Percentiles rank a stretch among this genome's conserved stretches.
These are phyloP conservation scores for Berkeleyomyces basicola DNA, from an alignment of 2,329 filamentous ascomycete species.

Conservation along the genomic window DNA sequence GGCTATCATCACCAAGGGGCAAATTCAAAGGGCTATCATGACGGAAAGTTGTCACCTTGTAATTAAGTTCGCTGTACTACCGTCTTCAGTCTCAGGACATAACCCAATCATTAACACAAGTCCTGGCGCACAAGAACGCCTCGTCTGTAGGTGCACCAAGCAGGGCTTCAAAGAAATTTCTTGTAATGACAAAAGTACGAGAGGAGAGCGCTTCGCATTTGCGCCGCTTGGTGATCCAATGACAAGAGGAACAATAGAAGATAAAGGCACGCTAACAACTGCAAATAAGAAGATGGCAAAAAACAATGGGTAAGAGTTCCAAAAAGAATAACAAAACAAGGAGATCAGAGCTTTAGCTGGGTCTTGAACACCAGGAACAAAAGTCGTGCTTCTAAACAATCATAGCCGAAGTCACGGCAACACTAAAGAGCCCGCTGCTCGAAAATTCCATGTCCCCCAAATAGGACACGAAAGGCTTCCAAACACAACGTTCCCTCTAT, in stretches of 20 bases:
- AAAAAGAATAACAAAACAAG: constrained; percentile 15
- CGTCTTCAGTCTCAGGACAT: too few relatives aligned
- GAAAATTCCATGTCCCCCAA: constrained; percentile 1
- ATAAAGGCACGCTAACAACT: constrained; percentile 6
- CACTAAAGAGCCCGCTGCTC: not conserved
- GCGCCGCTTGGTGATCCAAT: too few relatives aligned
- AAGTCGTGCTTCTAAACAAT: not conserved
- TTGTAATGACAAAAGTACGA: too few relatives aligned
- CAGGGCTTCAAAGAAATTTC: too few relatives aligned
- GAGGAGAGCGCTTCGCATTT: too few relatives aligned
- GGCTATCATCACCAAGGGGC: not conserved
- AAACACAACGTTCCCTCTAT: not conserved
- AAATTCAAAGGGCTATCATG: not conserved
- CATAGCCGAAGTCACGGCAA: not conserved
- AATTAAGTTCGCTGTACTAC: too few relatives aligned
- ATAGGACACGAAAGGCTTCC: not conserved
- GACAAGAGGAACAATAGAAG: not conserved
- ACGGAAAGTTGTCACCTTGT: too few relatives aligned
- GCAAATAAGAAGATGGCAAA: constrained; percentile 16
- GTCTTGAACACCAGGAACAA: constrained; percentile 7
- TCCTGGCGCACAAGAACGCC: too few relatives aligned
- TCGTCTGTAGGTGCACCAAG: too few relatives aligned
- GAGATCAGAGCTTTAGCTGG: not conserved
- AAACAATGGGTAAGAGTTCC: constrained; percentile 14
- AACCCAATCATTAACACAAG: too few relatives aligned